Base-by-base conservation (phyloP, 768 basidiomycete species). In the Guyanaporus albipodus region DNA sequence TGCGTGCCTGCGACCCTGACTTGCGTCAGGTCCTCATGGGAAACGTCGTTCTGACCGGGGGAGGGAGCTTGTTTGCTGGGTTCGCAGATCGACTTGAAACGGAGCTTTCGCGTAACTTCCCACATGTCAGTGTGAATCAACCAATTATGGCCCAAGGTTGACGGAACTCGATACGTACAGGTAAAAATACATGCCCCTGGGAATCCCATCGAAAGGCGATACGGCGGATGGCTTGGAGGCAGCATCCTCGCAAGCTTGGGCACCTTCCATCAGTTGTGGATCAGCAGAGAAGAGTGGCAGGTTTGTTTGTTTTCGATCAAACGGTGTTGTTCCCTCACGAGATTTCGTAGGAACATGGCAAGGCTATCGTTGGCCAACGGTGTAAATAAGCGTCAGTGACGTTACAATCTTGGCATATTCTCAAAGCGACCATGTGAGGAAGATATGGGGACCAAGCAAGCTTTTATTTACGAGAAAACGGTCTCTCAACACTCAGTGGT, bases 251-350 rank as follows among this genome's bases (percentile, higher is more conserved):
- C 88, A 1, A 92, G 89, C 60, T 69, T 98, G 60, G 96, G 96
- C 19, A 97, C 94, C 14, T 99, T 98, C 77, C 96, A 99, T 63
- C 95, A 95, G 57, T 72, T 94, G 40, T 94, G 92, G 92, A 92
- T 95, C 60, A 91, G 90, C 67, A 81, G 75, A 59, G 91, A 93
- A 65, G 92, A 95, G 59, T 94, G 90, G 85, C 81, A 89, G 79
- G 91, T 89, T 49, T 34, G 81, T 64, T 38, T 10, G 9, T 42
- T 52, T 46, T 8, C 2, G 22, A 37, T 49, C 38, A 17, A 47
- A 32, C 22, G 32, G 17, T 6, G 22, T 33, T 42, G 36, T 37
- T 27, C 28, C 40, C 43, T 52, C 23, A 53, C 29, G 29, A 18
- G 15, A 33, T 32, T 40, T 33, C 39, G 15, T 49, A 90, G 84